phyloP scores from a whole-genome alignment of 257 asterid species.

The Ligustrum vulgare region DNA sequence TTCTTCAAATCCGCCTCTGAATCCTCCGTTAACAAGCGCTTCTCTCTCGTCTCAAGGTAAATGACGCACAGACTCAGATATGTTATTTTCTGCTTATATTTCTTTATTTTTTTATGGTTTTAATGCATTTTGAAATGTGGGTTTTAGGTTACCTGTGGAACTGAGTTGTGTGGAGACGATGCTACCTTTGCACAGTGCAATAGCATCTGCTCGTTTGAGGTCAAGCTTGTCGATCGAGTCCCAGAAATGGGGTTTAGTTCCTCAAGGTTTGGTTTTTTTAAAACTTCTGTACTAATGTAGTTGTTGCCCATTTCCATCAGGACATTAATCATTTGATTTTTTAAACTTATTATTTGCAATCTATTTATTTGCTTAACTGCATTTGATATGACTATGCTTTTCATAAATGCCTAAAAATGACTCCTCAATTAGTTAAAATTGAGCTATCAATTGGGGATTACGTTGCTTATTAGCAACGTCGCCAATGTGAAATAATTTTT shows the following conservation, averaged over 20 bases:
- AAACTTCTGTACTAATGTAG: neutral
- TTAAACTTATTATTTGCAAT: neutral
- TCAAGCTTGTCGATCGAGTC: slow-evolving; percentile 58
- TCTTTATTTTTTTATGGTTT: neutral
- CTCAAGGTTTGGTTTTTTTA: slow-evolving; percentile 45
- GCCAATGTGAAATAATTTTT: neutral
- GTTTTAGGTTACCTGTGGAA: slow-evolving; percentile 60
- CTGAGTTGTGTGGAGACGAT: slow-evolving; percentile 49
- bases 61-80: neutral
- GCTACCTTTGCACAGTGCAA: slow-evolving; percentile 67
- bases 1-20: slow-evolving; percentile 30
- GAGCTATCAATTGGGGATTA: neutral
- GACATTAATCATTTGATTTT: neutral
- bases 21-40: slow-evolving; percentile 36
- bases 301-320: neutral
- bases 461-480: neutral
- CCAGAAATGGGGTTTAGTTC: slow-evolving; percentile 59
- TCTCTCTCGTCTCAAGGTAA: slow-evolving; percentile 47
- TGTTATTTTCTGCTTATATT: neutral
- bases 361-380: neutral
- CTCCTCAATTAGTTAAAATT: neutral
- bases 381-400: neutral
- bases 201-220: slow-evolving; percentile 56
- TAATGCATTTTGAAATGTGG: slow-evolving; percentile 12
- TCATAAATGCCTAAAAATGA: neutral